A percentile compares a stretch with the other conserved stretches of the same genome.
Conservation (phyloP, 768 basidiomycete genomes). For the Mycena capillaripes region DNA sequence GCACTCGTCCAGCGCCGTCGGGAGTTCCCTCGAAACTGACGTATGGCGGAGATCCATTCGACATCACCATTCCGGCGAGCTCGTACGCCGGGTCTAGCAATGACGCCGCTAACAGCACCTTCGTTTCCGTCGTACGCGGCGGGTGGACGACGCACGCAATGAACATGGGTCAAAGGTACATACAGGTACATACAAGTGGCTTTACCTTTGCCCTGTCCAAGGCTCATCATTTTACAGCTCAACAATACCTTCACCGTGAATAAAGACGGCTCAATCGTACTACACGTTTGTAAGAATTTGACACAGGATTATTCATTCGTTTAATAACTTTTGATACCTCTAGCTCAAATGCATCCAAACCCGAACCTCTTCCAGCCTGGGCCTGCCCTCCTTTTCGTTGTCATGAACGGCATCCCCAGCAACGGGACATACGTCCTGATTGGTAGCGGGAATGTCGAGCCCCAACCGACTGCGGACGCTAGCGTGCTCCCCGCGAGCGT, state of each 20-base stretch:
- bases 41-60: slow-evolving; percentile 89
- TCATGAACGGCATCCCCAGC: slow-evolving; percentile 86
- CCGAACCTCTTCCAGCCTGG: slow-evolving; percentile 92
- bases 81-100: slow-evolving; percentile 80
- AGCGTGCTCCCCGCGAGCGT: slow-evolving; percentile 65
- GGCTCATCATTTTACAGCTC: slow-evolving; percentile 66
- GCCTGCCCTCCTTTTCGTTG: slow-evolving; percentile 87
- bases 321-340: no score
- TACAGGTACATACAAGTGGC: background rate
- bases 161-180: slow-evolving; percentile 88
- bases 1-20: slow-evolving; percentile 74
- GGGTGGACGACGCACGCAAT: slow-evolving; percentile 90
- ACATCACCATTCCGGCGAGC: slow-evolving; percentile 75
- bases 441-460: slow-evolving; percentile 82
- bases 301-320: no score
- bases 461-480: slow-evolving; percentile 67
- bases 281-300: slow-evolving; percentile 71
- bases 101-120: slow-evolving; percentile 78
- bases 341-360: slow-evolving; percentile 84
- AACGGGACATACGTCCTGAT: slow-evolving; percentile 83
- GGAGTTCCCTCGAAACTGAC: slow-evolving; percentile 79
- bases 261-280: slow-evolving; percentile 75
- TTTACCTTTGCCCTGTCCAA: no score
- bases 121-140: slow-evolving; percentile 82
- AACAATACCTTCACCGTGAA: slow-evolving; percentile 89